phyloP scores from a whole-genome alignment of 2,329 filamentous ascomycete species.

The Microdochium nivale region DNA sequence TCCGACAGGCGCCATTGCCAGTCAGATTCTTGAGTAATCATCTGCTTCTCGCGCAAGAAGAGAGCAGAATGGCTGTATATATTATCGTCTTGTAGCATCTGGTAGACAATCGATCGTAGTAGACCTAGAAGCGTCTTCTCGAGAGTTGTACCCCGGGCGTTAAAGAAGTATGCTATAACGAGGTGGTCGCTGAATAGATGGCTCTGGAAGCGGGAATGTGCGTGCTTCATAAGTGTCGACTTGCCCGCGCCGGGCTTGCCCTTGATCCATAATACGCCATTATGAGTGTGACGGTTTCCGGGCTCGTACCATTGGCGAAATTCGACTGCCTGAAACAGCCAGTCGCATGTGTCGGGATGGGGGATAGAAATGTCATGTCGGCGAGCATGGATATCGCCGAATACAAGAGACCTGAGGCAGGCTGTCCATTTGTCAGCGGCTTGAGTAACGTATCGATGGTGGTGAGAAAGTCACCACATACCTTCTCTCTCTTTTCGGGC shows the following conservation, averaged over 20 bases:
- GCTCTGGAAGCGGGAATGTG: conserved; percentile 1
- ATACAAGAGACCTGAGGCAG: conserved; percentile 7
- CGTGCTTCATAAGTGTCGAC: conserved; percentile 15
- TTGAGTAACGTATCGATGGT: too few species aligned
- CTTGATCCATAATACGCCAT: conserved; percentile 18
- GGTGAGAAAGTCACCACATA: too few species aligned
- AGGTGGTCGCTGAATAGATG: conserved; percentile 1
- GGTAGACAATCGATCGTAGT: conserved; percentile 10
- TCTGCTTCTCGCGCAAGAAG: conserved; percentile 5
- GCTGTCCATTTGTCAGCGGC: neutral
- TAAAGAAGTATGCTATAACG: conserved; percentile 12
- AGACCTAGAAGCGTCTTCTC: conserved; percentile 13
- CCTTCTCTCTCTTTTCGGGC: too few species aligned
- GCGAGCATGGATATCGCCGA: conserved; percentile 8
- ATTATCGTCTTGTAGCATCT: conserved; percentile 6
- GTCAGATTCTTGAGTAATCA: neutral
- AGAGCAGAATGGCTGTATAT: conserved; percentile 1
- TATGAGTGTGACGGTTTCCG: conserved; percentile 3
- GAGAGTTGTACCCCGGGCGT: conserved; percentile 8
- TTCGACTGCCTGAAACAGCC: conserved; percentile 10
- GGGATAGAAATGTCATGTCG: conserved; percentile 6
- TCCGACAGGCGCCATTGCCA: neutral
- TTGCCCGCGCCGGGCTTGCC: conserved; percentile 18
- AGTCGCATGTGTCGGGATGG: conserved; percentile 10
- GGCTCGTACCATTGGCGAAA: conserved; percentile 11